Base-by-base conservation (phyloP, 2,329 filamentous ascomycete species). In the Penicillium olsonii region DNA sequence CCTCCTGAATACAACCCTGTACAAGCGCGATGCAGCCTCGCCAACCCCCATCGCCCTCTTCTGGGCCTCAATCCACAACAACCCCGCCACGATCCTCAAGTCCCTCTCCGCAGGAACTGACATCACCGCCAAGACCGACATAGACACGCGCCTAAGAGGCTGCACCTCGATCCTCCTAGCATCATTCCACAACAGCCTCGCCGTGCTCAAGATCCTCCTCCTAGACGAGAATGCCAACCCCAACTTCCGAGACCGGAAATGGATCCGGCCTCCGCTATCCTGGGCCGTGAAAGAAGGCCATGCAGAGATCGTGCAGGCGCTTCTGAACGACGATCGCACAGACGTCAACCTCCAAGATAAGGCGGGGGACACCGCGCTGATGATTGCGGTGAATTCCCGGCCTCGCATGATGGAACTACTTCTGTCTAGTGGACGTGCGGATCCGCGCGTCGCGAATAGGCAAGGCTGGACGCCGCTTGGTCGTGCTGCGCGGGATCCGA, bases 271-370 rank as follows among this genome's bases (percentile, higher is more conserved):
- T 3, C 55, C 55, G 9, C 44, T 61, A 10, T 53, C 56, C 10
- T 61, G 58, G 58, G 58, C 58, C 8, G 50, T 54, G 2, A 57
- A 49, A 38, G 49, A 48, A 17, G 40, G 52, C 5, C 50, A 60
- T 19, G 11, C 19, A 0, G 22, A 29, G 10, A 42, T 59, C 18
- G 53, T 58, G 3, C 56, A 56, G 35, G 39, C 50, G 9, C 19
- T 61, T 3, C 17, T 61, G 11, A 37, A 43, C 6, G 58, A 60
- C 9, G 37, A 50, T 12, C 55, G 58, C 11, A 51, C 53, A 11
- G 48, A 61, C 17, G 50, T 58, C 38, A 56, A 61, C 26, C 46
- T 60, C 1, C 49, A 56, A 27, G 57, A 61, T 40, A 58, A 58
- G 19, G 24, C 48, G 9, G 57, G 57, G 1, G 46, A 61, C 17